Percentiles rank a stretch among this genome's conserved stretches.
phyloP scores from a whole-genome alignment of 352 stramenopile genomes.

The Globisporangium iwayamae region DNA sequence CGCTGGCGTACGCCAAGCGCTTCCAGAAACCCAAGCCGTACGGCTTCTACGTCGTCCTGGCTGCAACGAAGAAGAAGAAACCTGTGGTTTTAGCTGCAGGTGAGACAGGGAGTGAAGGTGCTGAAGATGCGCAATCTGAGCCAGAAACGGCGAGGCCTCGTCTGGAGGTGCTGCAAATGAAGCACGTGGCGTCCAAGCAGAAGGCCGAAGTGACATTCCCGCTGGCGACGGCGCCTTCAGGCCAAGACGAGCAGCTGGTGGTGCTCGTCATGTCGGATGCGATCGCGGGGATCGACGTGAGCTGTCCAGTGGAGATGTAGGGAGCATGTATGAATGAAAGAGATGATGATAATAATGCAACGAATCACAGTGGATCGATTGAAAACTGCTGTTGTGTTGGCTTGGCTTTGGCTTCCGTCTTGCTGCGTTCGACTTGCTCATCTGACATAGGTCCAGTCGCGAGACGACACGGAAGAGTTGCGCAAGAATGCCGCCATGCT shows the following conservation, averaged over 20 bases:
- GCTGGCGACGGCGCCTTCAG: constrained; percentile 10
- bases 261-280: constrained; percentile 55
- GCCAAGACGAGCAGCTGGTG: constrained; percentile 13
- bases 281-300: constrained; percentile 42
- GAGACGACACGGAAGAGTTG: too few species aligned
- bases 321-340: background rate
- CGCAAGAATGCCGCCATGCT: too few species aligned
- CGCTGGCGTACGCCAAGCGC: constrained; percentile 34
- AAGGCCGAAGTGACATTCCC: constrained; percentile 32
- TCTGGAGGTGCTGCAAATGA: constrained; percentile 44
- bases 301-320: constrained; percentile 5
- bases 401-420: too few species aligned
- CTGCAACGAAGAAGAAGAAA: constrained; percentile 16
- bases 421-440: too few species aligned
- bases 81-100: background rate
- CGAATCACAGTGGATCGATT: too few species aligned
- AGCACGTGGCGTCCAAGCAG: constrained; percentile 55
- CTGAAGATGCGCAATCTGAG: background rate
- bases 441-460: too few species aligned
- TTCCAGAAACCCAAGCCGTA: constrained; percentile 69
- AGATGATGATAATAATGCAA: too few species aligned
- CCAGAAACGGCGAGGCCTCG: background rate
- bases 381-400: too few species aligned
- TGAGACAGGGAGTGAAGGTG: background rate
- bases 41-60: constrained; percentile 69